Evolutionary conservation across 768 basidiomycete species (phyloP).

Genomic region (Zangia roseola): DNA sequence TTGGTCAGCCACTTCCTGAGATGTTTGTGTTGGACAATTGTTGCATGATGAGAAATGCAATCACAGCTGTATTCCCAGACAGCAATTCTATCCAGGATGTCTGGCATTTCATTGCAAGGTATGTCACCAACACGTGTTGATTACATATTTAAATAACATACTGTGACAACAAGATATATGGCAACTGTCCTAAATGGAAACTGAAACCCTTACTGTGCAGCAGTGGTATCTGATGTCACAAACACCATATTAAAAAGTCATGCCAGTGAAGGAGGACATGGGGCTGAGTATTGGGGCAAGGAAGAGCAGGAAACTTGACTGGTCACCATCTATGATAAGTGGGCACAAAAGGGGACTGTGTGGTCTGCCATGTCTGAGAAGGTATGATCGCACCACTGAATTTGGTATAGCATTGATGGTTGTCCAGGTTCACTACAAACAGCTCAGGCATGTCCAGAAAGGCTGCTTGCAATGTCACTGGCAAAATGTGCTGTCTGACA

Average conservation of each 20-base stretch:
- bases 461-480: constrained; percentile 24
- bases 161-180: constrained; percentile 17
- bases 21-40: constrained; percentile 22
- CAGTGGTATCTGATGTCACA: constrained; percentile 10
- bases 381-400: constrained; percentile 5
- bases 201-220: constrained; percentile 2
- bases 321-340: constrained; percentile 8
- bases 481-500: constrained; percentile 22
- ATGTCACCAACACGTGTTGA: too few relatives aligned
- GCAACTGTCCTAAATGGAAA: constrained; percentile 6
- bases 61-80: constrained; percentile 4
- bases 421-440: constrained; percentile 28
- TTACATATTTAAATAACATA: too few relatives aligned
- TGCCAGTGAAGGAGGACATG: background rate
- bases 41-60: constrained; percentile 12
- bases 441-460: constrained; percentile 27
- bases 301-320: constrained; percentile 18
- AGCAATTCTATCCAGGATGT: constrained; percentile 8
- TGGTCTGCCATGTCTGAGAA: constrained; percentile 20
- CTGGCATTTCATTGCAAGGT: constrained; percentile 21
- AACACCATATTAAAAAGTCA: constrained; percentile 7
- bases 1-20: constrained; percentile 6
- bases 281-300: constrained; percentile 16
- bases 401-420: too few relatives aligned
- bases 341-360: constrained; percentile 7